Evolutionary conservation across 2,329 filamentous ascomycete species (phyloP).

Genomic region (Penicillium fuscoglaucum): DNA sequence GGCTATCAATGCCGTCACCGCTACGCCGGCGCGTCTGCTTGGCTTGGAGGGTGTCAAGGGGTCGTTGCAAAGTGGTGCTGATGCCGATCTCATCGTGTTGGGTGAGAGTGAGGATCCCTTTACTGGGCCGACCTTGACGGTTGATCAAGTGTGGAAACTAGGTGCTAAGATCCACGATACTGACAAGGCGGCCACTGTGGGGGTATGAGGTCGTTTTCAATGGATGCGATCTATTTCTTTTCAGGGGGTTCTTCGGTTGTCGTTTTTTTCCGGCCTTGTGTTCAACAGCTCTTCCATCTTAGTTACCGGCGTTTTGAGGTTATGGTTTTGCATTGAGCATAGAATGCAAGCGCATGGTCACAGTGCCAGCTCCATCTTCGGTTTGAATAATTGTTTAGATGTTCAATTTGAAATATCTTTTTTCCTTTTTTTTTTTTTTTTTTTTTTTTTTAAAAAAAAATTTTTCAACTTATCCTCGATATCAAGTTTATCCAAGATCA

Average conservation of each 20-base stretch:
- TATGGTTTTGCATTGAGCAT: constrained; percentile 2
- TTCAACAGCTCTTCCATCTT: background rate
- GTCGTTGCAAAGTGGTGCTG: constrained; percentile 40
- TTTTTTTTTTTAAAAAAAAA: too few species aligned
- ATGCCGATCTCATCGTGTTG: constrained; percentile 45
- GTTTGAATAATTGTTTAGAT: background rate
- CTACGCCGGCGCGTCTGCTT: constrained; percentile 42
- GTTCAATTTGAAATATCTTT: background rate
- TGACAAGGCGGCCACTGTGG: constrained; percentile 25
- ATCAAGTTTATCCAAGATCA: background rate
- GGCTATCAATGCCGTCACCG: constrained; percentile 43
- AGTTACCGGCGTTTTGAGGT: constrained; percentile 3
- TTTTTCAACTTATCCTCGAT: background rate
- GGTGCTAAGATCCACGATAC: constrained; percentile 43
- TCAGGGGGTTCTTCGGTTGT: background rate
- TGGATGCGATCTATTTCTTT: background rate
- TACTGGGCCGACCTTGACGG: constrained; percentile 35
- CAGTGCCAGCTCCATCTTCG: background rate
- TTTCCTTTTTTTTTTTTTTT: too few species aligned
- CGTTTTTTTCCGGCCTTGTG: background rate
- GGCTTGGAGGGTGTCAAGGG: constrained; percentile 43
- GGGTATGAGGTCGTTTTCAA: background rate
- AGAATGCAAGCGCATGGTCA: constrained; percentile 2
- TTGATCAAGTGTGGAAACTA: constrained; percentile 48
- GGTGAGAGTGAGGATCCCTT: constrained; percentile 36